Conservation (phyloP, 1,284 basidiomycete genomes). For the Pisolithus thermaeus region DNA sequence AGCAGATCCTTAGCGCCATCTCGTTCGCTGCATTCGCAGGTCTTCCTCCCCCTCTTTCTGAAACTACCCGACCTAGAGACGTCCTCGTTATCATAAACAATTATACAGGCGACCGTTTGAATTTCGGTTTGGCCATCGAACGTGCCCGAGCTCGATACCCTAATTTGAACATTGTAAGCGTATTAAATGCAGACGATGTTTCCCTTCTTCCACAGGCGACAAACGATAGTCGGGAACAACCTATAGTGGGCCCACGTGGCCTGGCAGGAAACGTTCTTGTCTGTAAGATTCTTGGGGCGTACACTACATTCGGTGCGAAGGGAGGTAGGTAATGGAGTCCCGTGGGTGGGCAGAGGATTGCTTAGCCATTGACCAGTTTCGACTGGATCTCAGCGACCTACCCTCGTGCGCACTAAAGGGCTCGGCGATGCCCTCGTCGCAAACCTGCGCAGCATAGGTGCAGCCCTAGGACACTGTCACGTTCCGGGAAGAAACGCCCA, state of each 20-base stretch:
- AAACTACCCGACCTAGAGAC: constrained; percentile 17
- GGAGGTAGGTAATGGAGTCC: constrained; percentile 6
- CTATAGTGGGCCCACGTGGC: constrained; percentile 48
- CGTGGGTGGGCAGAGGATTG: no score
- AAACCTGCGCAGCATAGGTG: constrained; percentile 46
- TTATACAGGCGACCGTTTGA: constrained; percentile 58
- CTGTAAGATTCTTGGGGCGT: constrained; percentile 61
- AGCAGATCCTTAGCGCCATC: constrained; percentile 50
- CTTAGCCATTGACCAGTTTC: not conserved
- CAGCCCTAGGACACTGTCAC: constrained; percentile 53
- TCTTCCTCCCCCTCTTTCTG: not conserved
- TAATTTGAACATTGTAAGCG: constrained; percentile 40
- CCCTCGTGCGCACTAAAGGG: constrained; percentile 27
- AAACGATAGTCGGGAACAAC: constrained; percentile 14
- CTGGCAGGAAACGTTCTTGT: constrained; percentile 63
- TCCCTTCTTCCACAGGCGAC: constrained; percentile 34
- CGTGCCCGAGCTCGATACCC: constrained; percentile 38
- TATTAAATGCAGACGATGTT: constrained; percentile 67
- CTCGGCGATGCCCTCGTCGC: constrained; percentile 42
- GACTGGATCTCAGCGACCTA: constrained; percentile 3
- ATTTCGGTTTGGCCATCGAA: constrained; percentile 68
- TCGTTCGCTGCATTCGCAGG: constrained; percentile 35
- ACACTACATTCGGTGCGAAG: constrained; percentile 42
- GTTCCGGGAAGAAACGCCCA: constrained; percentile 39
- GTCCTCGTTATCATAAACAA: constrained; percentile 42